Percentiles rank a stretch among this genome's conserved stretches.
Evolutionary conservation across 163 green algal species (phyloP).

Genomic region (Scenedesmus sp.): DNA sequence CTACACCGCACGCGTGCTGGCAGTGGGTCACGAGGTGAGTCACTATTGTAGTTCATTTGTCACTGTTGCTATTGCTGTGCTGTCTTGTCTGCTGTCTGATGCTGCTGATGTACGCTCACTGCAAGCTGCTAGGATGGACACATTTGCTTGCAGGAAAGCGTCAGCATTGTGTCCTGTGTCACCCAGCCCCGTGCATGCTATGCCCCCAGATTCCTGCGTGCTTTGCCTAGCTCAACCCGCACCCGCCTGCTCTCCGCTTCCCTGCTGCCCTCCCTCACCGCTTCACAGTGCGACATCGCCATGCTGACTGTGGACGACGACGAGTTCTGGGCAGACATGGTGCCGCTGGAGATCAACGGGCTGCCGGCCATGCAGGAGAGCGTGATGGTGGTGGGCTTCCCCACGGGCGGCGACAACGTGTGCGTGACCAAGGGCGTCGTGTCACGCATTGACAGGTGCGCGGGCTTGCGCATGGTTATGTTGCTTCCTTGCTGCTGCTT

Average conservation of each 20-base stretch:
- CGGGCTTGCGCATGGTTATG: not conserved
- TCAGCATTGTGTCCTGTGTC: not conserved
- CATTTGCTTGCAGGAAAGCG: not conserved
- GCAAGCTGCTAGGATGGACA: not conserved
- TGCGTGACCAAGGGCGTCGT: slow-evolving; percentile 76
- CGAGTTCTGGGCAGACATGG: slow-evolving; percentile 72
- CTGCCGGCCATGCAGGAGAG: slow-evolving; percentile 75
- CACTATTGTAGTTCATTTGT: not conserved
- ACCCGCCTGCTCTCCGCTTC: not conserved
- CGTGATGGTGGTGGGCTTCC: slow-evolving; percentile 69
- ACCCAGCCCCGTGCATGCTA: not conserved
- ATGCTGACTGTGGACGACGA: slow-evolving; percentile 82
- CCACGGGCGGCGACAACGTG: slow-evolving; percentile 71
- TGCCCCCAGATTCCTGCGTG: not conserved
- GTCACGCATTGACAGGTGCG: slow-evolving; percentile 64
- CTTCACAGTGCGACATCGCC: slow-evolving; percentile 92
- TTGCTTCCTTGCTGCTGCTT: not conserved
- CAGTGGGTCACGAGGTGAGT: slow-evolving; percentile 69
- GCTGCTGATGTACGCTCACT: not conserved
- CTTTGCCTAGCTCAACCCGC: not conserved
- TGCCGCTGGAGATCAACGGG: slow-evolving; percentile 63
- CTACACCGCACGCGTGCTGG: slow-evolving; percentile 62
- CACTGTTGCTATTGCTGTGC: not conserved
- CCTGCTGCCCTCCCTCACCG: not conserved
- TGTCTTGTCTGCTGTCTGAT: not conserved